These are phyloP conservation scores for Sporisorium scitamineum DNA, from an alignment of 1,284 basidiomycete species.

Conservation along the genomic window DNA sequence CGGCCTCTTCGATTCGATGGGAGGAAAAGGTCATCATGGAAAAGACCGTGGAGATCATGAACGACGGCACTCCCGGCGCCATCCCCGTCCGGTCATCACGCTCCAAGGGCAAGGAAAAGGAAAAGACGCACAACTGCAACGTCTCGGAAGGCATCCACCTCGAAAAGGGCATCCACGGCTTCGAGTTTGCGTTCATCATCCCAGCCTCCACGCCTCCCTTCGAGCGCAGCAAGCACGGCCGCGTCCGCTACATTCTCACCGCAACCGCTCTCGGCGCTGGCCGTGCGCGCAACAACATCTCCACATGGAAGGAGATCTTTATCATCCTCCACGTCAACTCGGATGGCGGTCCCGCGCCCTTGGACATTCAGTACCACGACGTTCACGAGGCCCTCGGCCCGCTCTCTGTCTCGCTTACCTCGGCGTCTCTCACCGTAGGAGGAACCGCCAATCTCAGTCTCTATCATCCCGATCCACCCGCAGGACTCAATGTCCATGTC, in stretches of 20 bases:
- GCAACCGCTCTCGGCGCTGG: constrained; percentile 65
- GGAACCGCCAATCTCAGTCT: constrained; percentile 59
- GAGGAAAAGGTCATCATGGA: constrained; percentile 66
- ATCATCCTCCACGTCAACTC: constrained; percentile 62
- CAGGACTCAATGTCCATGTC: constrained; percentile 63
- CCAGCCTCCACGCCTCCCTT: constrained; percentile 64
- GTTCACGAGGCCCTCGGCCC: constrained; percentile 65
- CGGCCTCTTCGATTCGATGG: constrained; percentile 49
- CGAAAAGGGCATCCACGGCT: constrained; percentile 64
- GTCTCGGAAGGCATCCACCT: constrained; percentile 53
- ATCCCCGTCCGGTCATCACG: constrained; percentile 29
- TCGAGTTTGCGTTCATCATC: constrained; percentile 68
- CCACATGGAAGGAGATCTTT: constrained; percentile 63
- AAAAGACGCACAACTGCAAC: constrained; percentile 33
- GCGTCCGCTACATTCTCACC: constrained; percentile 63
- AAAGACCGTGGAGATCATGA: constrained; percentile 61
- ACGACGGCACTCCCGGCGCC: constrained; percentile 39
- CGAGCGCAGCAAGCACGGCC: constrained; percentile 64
- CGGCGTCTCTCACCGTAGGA: constrained; percentile 65
- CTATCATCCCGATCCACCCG: constrained; percentile 64
- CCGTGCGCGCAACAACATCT: constrained; percentile 54
- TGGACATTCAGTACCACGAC: constrained; percentile 68
- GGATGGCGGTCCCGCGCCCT: constrained; percentile 61
- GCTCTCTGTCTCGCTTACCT: constrained; percentile 60
- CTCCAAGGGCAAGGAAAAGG: constrained; percentile 53